A percentile compares a stretch with the other conserved stretches of the same genome.
Evolutionary conservation across 1,284 basidiomycete genomes (phyloP).

Genomic region (Trichosporon coremiiforme): DNA sequence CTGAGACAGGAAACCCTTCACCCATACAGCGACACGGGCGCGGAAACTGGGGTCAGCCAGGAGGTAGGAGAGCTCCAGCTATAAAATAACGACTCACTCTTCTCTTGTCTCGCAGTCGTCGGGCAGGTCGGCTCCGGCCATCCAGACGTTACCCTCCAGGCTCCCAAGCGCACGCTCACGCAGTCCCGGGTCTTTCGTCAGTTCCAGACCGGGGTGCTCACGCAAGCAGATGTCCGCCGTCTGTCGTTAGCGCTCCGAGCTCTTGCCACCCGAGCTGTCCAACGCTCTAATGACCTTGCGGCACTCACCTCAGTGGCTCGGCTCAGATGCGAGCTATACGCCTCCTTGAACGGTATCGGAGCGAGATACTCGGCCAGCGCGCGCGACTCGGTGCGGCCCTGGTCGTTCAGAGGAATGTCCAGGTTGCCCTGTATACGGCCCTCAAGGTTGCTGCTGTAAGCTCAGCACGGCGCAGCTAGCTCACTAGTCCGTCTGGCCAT

Average conservation of each 20-base stretch:
- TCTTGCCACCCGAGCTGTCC: too few species aligned
- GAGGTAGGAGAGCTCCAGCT: not conserved
- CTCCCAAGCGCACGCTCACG: slow-evolving; percentile 45
- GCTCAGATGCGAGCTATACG: slow-evolving; percentile 40
- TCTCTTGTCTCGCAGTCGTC: slow-evolving; percentile 39
- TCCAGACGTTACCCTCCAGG: slow-evolving; percentile 41
- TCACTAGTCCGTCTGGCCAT: slow-evolving; percentile 55
- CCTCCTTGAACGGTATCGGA: slow-evolving; percentile 36
- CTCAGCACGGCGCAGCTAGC: slow-evolving; percentile 18
- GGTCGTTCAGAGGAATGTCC: slow-evolving; percentile 52
- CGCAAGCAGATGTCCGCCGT: slow-evolving; percentile 43
- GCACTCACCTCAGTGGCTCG: slow-evolving; percentile 49
- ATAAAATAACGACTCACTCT: slow-evolving; percentile 31
- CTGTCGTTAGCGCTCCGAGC: slow-evolving; percentile 25
- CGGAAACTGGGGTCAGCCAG: slow-evolving; percentile 28
- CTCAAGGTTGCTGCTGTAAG: slow-evolving; percentile 43
- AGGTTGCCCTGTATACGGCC: slow-evolving; percentile 55
- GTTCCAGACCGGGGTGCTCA: slow-evolving; percentile 33
- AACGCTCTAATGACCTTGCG: too few species aligned
- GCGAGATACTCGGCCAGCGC: slow-evolving; percentile 37
- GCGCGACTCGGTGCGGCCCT: slow-evolving; percentile 43
- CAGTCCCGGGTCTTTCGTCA: slow-evolving; percentile 35
- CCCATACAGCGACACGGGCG: slow-evolving; percentile 31
- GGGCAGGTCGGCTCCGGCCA: slow-evolving; percentile 35
- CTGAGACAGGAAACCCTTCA: slow-evolving; percentile 29